Conservation (phyloP, 2,329 filamentous ascomycete species). For the Trichoderma endophyticum region DNA sequence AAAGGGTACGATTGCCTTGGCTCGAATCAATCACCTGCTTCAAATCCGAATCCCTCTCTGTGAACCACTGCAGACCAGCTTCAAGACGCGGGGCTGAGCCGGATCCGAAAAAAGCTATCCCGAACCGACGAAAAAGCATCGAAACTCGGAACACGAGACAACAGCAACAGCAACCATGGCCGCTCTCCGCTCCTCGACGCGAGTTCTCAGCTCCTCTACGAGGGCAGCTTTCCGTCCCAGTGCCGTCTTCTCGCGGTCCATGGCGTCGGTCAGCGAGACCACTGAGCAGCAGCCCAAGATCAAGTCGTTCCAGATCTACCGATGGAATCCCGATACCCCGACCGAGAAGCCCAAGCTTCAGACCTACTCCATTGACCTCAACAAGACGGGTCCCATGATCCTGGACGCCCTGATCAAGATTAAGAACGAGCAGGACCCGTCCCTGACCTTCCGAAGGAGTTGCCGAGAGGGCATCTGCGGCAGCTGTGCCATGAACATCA, state of each 20-base stretch:
- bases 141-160: constrained; percentile 20
- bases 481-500: constrained; percentile 99
- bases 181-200: constrained; percentile 57
- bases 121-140: constrained; percentile 13
- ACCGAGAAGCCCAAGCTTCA: constrained; percentile 94
- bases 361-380: constrained; percentile 89
- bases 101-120: constrained; percentile 13
- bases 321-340: constrained; percentile 94
- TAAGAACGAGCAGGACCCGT: constrained; percentile 98
- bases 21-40: neutral
- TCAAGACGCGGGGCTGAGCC: neutral
- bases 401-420: constrained; percentile 94
- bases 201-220: constrained; percentile 48
- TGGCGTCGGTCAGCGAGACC: constrained; percentile 57
- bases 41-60: neutral
- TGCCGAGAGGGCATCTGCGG: constrained; percentile 98
- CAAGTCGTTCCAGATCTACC: constrained; percentile 98
- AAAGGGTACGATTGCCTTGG: neutral
- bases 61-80: neutral
- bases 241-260: constrained; percentile 47
- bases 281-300: constrained; percentile 62
- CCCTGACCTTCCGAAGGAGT: constrained; percentile 90
- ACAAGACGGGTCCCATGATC: constrained; percentile 99
- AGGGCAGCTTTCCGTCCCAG: constrained; percentile 39
- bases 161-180: constrained; percentile 42